These are phyloP conservation scores for Suillus alpinus DNA, from an alignment of 768 basidiomycete species.

Conservation along the genomic window DNA sequence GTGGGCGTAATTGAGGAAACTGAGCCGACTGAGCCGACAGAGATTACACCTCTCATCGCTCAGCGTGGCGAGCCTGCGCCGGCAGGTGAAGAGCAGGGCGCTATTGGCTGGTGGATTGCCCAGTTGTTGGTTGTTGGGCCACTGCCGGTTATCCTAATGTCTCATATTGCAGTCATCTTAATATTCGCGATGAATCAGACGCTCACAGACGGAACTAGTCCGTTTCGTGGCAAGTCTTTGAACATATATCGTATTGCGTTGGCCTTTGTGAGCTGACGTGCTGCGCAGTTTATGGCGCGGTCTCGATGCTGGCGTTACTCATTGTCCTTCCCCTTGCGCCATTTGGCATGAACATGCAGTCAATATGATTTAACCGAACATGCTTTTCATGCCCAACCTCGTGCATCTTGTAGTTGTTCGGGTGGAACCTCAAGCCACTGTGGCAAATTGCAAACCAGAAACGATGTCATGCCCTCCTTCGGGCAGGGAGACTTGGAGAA, in stretches of 20 bases:
- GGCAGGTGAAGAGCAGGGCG: conserved; percentile 13
- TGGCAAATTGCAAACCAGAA: neutral
- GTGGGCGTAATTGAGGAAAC: conserved; percentile 32
- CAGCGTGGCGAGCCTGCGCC: conserved; percentile 15
- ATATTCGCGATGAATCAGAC: conserved; percentile 54
- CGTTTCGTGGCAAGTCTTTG: conserved; percentile 42
- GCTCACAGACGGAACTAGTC: conserved; percentile 57
- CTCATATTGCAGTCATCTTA: conserved; percentile 47
- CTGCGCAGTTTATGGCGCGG: conserved; percentile 45
- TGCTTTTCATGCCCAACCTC: neutral
- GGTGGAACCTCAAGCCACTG: neutral
- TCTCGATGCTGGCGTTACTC: conserved; percentile 47
- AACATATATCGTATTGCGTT: neutral
- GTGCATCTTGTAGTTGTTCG: neutral
- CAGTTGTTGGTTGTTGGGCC: conserved; percentile 57
- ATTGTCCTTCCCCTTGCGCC: conserved; percentile 61
- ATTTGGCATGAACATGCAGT: conserved; percentile 54
- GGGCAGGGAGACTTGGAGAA: neutral
- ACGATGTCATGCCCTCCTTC: neutral
- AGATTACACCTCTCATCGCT: conserved; percentile 54
- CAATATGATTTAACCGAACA: neutral
- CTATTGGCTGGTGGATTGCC: conserved; percentile 53
- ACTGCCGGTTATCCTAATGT: conserved; percentile 49
- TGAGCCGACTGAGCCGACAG: conserved; percentile 51
- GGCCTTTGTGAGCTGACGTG: neutral